These are phyloP conservation scores for Pilatotrama ljubarskyi DNA, from an alignment of 768 basidiomycete species.

Conservation along the genomic window DNA sequence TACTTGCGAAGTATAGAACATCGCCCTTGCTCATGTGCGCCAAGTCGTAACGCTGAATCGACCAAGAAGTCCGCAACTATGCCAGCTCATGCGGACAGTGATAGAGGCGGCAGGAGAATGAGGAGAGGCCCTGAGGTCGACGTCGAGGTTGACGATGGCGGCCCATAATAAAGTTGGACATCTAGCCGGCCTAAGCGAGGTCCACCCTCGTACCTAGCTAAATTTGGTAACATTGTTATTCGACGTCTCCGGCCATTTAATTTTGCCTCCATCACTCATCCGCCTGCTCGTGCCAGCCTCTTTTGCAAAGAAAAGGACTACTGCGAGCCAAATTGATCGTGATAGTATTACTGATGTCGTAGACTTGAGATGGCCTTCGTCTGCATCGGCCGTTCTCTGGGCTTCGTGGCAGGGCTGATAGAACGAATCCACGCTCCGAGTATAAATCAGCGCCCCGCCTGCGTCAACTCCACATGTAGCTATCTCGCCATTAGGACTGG, in stretches of 20 bases:
- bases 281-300: not conserved
- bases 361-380: not conserved
- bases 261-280: not conserved
- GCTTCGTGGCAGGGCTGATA: not conserved
- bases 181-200: conserved; percentile 4
- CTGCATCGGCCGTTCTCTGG: not conserved
- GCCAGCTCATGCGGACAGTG: conserved; percentile 1
- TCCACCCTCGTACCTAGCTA: conserved; percentile 5
- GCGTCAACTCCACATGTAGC: too few relatives aligned
- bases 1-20: not conserved
- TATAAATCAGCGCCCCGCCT: too few relatives aligned
- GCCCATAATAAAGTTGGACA: conserved; percentile 7
- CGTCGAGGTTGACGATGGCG: conserved; percentile 7
- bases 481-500: too few relatives aligned
- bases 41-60: not conserved
- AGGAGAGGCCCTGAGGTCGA: not conserved
- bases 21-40: conserved; percentile 8
- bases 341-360: too few relatives aligned
- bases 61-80: not conserved
- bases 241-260: not conserved
- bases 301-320: not conserved
- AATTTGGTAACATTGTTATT: not conserved
- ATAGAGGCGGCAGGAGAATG: not conserved
- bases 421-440: too few relatives aligned
- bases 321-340: too few relatives aligned